Evolutionary conservation across 768 basidiomycete genomes (phyloP), one percentile per base, ranked within the genome.

Genomic region (Mycena vitilis): DNA sequence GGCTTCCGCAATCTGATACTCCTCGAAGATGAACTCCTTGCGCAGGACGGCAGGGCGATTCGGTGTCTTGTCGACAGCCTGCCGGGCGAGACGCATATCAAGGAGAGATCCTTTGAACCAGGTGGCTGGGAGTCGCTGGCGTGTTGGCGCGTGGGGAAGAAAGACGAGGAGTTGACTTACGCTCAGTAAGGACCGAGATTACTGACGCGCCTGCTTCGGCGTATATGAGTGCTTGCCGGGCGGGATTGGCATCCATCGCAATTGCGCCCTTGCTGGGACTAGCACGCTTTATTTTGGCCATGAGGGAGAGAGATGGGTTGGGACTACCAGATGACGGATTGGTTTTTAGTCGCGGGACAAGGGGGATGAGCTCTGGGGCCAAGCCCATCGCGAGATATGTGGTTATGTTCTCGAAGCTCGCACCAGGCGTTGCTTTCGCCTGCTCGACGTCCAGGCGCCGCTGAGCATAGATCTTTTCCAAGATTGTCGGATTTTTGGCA

Each of bases 401-500:
- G 47, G 16, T 47, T 47, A 47, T 47, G 47, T 47, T 20, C 47
- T 47, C 47, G 47, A 47, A 47, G 47, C 47, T 47, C 47, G 47
- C 20, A 20, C 47, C 47, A 47, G 47, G 47, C 47, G 47, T 47
- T 47, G 47, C 47, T 20, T 47, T 47, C 20, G 47, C 47, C 47
- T 47, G 47, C 47, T 47, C 47, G 47, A 47, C 47, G 47, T 47
- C 47, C n/a, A 47, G 47, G 20, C 47, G 47, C 20, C 47, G 47
- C 47, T 47, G 47, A 47, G 47, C 47, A 47, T 47, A 47, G 47
- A 47, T 47, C 47, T 47, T 47, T 47, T 47, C 47, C 47, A 47
- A 47, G 20, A 47, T 47, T 47, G 47, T 47, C 18, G 47, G 47
- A 20, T 47, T 47, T 47, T 47, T 40, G 40, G 40, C 10, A 15